A percentile compares a stretch with the other conserved stretches of the same genome.
Conservation (phyloP, 169 alveolate genomes). For the Plasmodium vivax region DNA sequence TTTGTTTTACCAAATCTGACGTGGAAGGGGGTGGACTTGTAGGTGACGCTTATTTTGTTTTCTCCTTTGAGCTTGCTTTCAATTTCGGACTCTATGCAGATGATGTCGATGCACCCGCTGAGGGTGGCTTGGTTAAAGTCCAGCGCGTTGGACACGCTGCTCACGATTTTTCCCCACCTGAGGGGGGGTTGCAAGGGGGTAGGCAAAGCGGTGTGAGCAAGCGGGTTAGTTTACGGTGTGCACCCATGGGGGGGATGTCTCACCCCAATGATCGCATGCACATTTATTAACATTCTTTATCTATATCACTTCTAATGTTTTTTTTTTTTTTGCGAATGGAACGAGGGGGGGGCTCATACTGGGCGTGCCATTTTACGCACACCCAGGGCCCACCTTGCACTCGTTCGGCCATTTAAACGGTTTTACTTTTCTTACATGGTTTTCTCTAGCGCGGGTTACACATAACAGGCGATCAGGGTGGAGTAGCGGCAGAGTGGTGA, state of each 20-base stretch:
- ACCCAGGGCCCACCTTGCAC: background rate
- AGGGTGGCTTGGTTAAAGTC: constrained; percentile 94
- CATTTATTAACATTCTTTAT: background rate
- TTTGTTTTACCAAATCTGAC: constrained; percentile 97
- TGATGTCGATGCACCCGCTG: constrained; percentile 94
- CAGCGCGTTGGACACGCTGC: constrained; percentile 91
- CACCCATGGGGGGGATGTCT: background rate
- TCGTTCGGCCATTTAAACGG: background rate
- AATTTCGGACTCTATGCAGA: constrained; percentile 87
- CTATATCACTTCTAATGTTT: background rate
- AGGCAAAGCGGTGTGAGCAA: background rate
- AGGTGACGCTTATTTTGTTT: constrained; percentile 76
- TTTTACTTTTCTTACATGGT: background rate
- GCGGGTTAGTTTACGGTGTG: background rate
- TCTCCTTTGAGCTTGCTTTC: constrained; percentile 13
- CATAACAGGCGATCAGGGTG: background rate
- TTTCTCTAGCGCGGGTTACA: background rate
- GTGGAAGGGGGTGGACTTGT: constrained; percentile 95
- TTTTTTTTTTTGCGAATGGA: background rate
- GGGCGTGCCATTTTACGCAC: background rate
- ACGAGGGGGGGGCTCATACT: background rate
- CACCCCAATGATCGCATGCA: background rate
- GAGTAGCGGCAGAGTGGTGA: background rate
- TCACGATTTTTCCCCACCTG: constrained; percentile 94
- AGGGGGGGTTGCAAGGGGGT: background rate